Base-by-base conservation (phyloP, 2,329 filamentous ascomycete species). In the Alternaria conjuncta region DNA sequence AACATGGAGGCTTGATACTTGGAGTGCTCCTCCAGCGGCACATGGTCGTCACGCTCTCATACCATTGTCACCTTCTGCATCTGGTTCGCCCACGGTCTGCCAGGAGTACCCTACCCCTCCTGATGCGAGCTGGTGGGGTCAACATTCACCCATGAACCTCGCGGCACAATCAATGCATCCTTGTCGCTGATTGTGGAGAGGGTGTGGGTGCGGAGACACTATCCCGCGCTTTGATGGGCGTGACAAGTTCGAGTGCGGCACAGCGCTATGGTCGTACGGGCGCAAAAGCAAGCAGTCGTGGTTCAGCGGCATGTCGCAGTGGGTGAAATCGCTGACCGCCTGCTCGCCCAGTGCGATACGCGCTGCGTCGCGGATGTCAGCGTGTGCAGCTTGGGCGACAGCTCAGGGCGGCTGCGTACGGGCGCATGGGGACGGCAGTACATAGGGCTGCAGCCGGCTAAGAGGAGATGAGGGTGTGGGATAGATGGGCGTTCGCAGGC, bases 61-160 rank as follows among this genome's bases (percentile, higher is more conserved):
- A 63, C 44, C 47, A 64, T 62, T 73, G 72, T 70, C 70, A 76
- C 75, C 75, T 76, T 78, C 74, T 76, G 43, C 25, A 66, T 75
- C 50, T 62, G 69, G 65, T 59, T 63, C 58, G 55, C 41, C 55
- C 49, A 63, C 46, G 56, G 64, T 47, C 45, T 36, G 46, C 49
- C 57, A 63, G 63, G 56, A 57, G 46, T 64, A 61, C 60, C 65
- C 66, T 66, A 64, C 61, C 65, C 67, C 69, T 71, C 70, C 73
- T 64, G 68, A 57, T 32, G 32, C 30, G 61, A 60, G 50, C 57
- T 71, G 70, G 74, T 60, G 75, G 74, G 75, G 70, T 71, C 46
- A 44, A 51, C 56, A 54, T 62, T 63, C 65, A 65, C 56, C 59
- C 61, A 61, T 61, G 56, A 60, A 45, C 47, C 50, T 66, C 36